Evolutionary conservation across 306 rosid genomes (phyloP).

Genomic region (Vicia faba): DNA sequence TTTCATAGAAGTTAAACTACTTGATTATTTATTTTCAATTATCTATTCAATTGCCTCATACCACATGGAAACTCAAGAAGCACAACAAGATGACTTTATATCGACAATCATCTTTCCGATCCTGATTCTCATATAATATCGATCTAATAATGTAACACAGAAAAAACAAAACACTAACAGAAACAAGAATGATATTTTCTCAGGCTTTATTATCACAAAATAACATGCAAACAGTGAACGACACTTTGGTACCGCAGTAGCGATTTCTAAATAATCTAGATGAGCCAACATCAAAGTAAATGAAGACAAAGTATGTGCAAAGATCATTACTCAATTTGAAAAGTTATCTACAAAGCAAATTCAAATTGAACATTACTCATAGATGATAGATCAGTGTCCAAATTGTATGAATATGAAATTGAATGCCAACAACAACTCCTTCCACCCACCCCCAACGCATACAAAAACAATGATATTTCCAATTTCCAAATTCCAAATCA

Average conservation of each 20-base stretch:
- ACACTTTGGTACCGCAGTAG: not conserved
- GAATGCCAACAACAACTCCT: not conserved
- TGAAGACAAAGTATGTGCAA: slow-evolving; percentile 25
- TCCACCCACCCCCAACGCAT: not conserved
- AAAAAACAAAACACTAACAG: not conserved
- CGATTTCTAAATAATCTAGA: not conserved
- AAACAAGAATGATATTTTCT: slow-evolving; percentile 18
- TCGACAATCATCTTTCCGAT: not conserved
- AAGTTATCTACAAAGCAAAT: not conserved
- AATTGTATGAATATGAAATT: not conserved
- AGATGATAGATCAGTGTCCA: not conserved
- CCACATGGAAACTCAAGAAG: slow-evolving; percentile 3
- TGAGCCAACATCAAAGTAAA: not conserved
- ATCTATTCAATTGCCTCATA: not conserved
- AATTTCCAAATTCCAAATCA: not conserved
- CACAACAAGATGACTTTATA: not conserved
- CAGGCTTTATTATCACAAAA: slow-evolving; percentile 14
- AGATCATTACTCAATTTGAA: not conserved
- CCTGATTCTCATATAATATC: not conserved
- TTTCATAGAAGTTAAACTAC: not conserved
- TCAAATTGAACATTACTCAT: slow-evolving; percentile 9
- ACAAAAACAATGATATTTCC: not conserved
- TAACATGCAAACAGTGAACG: slow-evolving; percentile 5
- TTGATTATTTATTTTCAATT: not conserved
- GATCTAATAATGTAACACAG: not conserved